Evolutionary conservation across 306 rosid genomes (phyloP).

Genomic region (Inga laurina): DNA sequence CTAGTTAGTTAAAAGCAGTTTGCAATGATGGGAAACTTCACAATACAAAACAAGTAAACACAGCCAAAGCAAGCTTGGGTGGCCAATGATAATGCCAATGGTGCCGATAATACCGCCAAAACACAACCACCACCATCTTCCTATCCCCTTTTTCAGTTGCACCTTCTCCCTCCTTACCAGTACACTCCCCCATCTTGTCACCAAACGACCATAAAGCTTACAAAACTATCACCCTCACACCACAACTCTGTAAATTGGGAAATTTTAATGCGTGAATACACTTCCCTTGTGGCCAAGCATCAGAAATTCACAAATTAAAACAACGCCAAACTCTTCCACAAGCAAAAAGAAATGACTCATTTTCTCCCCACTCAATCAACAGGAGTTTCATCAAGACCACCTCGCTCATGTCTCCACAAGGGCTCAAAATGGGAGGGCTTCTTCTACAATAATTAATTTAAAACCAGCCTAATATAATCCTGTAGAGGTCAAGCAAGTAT

Average conservation of each 20-base stretch:
- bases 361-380: neutral
- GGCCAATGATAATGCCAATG: neutral
- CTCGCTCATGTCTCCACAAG: conserved; percentile 1
- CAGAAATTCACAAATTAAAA: neutral
- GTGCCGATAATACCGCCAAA: neutral
- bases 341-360: neutral
- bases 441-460: neutral
- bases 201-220: neutral
- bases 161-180: too few relatives aligned
- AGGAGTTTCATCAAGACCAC: conserved; percentile 19
- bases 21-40: neutral
- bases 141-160: too few relatives aligned
- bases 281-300: neutral
- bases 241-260: neutral
- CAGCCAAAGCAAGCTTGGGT: neutral
- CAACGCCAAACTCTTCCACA: neutral
- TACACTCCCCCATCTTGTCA: neutral
- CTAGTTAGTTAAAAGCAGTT: conserved; percentile 21
- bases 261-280: too few relatives aligned
- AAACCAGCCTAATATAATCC: conserved; percentile 37
- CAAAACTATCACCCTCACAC: neutral
- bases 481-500: conserved; percentile 35
- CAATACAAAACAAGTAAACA: neutral
- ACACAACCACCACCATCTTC: neutral
- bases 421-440: neutral